These are phyloP conservation scores for Physaria fendleri DNA, from an alignment of 345 rosid genomes.

Conservation along the genomic window DNA sequence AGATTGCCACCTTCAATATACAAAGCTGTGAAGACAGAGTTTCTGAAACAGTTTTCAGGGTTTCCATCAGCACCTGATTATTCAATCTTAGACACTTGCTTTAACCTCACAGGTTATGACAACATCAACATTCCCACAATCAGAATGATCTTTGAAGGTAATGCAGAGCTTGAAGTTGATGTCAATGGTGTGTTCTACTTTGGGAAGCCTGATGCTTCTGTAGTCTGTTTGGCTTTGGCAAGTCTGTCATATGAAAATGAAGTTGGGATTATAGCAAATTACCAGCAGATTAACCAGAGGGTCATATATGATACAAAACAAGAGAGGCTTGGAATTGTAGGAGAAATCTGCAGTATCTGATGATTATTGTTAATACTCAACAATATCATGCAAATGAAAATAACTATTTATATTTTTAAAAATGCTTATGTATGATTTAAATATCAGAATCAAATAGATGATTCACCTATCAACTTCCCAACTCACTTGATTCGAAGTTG, in stretches of 20 bases:
- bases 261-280: slow-evolving; percentile 63
- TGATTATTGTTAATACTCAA: too few species aligned
- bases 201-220: slow-evolving; percentile 62
- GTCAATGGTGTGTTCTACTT: slow-evolving; percentile 67
- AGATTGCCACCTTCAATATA: slow-evolving; percentile 79
- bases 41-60: slow-evolving; percentile 54
- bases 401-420: too few species aligned
- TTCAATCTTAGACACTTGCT: slow-evolving; percentile 82
- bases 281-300: slow-evolving; percentile 90
- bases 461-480: not conserved
- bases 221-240: slow-evolving; percentile 81
- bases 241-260: slow-evolving; percentile 67
- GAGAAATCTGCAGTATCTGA: slow-evolving; percentile 66
- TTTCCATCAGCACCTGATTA: slow-evolving; percentile 62
- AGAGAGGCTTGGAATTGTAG: slow-evolving; percentile 63
- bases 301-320: slow-evolving; percentile 62
- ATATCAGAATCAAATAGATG: not conserved
- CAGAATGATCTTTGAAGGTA: slow-evolving; percentile 50
- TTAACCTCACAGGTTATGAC: slow-evolving; percentile 60
- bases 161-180: slow-evolving; percentile 55
- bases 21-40: slow-evolving; percentile 59
- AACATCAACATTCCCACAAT: slow-evolving; percentile 64
- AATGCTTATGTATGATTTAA: too few species aligned
- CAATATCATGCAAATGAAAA: too few species aligned
- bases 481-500: not conserved